Evolutionary conservation across 1,139 yeast species (phyloP).

Genomic region (Saccharomyces hybrid): DNA sequence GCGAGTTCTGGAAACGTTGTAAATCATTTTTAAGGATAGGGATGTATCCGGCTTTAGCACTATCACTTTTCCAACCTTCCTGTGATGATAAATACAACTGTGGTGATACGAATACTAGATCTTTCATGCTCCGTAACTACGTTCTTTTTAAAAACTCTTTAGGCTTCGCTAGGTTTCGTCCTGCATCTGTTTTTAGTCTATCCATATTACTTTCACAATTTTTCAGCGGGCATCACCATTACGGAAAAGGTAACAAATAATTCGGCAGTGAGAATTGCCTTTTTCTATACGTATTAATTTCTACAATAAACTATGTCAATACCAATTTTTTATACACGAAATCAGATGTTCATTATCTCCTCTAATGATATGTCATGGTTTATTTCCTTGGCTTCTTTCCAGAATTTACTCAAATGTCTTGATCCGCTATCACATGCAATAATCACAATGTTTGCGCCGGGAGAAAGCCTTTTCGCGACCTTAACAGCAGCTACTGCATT

Average conservation of each 20-base stretch:
- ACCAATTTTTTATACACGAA: neutral
- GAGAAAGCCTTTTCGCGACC: slow-evolving; percentile 48
- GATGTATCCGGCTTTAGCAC: slow-evolving; percentile 20
- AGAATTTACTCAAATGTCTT: slow-evolving; percentile 84
- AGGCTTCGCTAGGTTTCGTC: neutral
- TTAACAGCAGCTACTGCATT: slow-evolving; percentile 86
- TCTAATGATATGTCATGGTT: slow-evolving; percentile 29
- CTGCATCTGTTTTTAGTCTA: neutral
- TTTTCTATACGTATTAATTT: neutral
- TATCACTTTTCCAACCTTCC: slow-evolving; percentile 20
- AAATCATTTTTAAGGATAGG: slow-evolving; percentile 26
- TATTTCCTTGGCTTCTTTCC: slow-evolving; percentile 56
- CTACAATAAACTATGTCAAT: neutral
- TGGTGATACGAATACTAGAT: slow-evolving; percentile 25
- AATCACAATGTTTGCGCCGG: slow-evolving; percentile 72
- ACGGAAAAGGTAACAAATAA: neutral
- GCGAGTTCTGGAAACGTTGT: slow-evolving; percentile 15
- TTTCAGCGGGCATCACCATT: neutral
- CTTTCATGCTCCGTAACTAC: slow-evolving; percentile 4
- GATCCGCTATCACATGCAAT: slow-evolving; percentile 90
- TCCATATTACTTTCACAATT: neutral
- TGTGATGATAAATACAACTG: slow-evolving; percentile 16
- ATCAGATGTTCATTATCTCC: slow-evolving; percentile 17
- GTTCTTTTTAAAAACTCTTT: neutral
- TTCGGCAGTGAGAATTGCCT: neutral